Conservation (phyloP, 2,329 filamentous ascomycete species). For the Aspergillus sp. region DNA sequence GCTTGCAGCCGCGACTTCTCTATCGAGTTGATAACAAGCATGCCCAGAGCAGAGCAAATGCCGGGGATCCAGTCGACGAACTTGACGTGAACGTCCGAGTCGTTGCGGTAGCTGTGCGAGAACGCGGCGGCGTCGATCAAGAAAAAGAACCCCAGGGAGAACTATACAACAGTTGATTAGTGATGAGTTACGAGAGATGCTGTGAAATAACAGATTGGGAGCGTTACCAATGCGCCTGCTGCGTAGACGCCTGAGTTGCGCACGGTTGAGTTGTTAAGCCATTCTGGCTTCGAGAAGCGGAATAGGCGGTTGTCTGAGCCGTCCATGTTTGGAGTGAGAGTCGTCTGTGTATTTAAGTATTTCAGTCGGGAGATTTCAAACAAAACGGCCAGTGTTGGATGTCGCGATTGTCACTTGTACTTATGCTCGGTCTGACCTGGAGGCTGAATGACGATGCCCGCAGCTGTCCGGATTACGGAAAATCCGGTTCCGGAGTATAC, state of each 20-base stretch:
- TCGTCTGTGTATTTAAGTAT: neutral
- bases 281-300: constrained; percentile 66
- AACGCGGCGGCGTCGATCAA: constrained; percentile 66
- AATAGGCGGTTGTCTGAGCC: constrained; percentile 59
- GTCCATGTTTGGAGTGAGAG: constrained; percentile 30
- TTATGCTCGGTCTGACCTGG: neutral
- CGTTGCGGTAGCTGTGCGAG: constrained; percentile 62
- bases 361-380: neutral
- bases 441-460: constrained; percentile 19
- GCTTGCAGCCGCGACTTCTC: constrained; percentile 65
- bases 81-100: constrained; percentile 62
- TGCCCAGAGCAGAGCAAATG: constrained; percentile 68
- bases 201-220: constrained; percentile 1
- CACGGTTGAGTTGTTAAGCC: constrained; percentile 65
- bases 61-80: constrained; percentile 72
- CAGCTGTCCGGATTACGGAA: constrained; percentile 21
- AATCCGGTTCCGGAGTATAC: constrained; percentile 16
- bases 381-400: neutral
- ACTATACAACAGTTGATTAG: constrained; percentile 44
- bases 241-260: constrained; percentile 66
- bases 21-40: constrained; percentile 72
- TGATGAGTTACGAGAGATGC: neutral
- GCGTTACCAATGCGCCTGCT: constrained; percentile 62
- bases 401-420: neutral
- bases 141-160: constrained; percentile 69